These are phyloP conservation scores for Tritrichomonas musculus DNA, from an alignment of 208 protist genomes.

Conservation along the genomic window DNA sequence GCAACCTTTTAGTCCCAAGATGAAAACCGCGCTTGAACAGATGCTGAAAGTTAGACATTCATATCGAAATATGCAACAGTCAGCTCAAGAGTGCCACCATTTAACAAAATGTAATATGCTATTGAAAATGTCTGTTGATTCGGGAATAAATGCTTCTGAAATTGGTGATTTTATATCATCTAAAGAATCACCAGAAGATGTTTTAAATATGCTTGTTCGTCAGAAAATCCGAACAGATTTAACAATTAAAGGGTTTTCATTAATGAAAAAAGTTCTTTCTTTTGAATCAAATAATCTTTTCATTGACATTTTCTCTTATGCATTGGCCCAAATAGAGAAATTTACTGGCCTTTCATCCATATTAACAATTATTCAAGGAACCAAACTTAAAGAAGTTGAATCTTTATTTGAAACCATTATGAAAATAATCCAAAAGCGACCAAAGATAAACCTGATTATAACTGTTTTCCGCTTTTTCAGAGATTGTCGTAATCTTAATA, in stretches of 20 bases:
- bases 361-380: not conserved
- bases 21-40: not conserved
- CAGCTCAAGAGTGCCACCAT: not conserved
- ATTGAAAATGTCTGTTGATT: not conserved
- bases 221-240: not conserved
- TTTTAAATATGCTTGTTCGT: not conserved
- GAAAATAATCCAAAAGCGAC: not conserved
- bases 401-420: not conserved
- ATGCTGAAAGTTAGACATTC: not conserved
- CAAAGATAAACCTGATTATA: not conserved
- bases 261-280: not conserved
- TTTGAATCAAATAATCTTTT: not conserved
- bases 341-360: not conserved
- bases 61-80: not conserved
- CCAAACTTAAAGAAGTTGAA: not conserved
- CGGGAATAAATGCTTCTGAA: not conserved
- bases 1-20: not conserved
- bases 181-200: not conserved
- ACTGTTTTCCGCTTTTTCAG: not conserved
- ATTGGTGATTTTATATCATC: conserved; percentile 1
- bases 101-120: not conserved
- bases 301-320: not conserved
- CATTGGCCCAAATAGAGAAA: not conserved
- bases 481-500: not conserved
- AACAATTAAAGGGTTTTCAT: not conserved